Evolutionary conservation across 768 basidiomycete species (phyloP).

Genomic region (Naganishia kalamii): DNA sequence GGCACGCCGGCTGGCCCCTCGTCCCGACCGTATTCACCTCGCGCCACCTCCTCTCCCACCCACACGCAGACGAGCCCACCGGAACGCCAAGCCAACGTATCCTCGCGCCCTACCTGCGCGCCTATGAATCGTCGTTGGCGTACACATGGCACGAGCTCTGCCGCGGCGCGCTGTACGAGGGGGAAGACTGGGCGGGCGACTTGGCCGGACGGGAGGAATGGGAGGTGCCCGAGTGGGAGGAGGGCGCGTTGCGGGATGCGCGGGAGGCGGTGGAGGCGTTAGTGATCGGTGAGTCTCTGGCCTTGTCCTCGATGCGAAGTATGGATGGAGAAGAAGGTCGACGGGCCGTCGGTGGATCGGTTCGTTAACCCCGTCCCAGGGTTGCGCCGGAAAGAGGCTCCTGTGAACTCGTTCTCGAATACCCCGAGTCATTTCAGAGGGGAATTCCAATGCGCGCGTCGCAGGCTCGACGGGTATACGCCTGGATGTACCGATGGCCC

Average conservation of each 20-base stretch:
- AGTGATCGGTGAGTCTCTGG: no score
- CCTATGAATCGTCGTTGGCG: conserved; percentile 62
- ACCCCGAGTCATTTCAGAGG: no score
- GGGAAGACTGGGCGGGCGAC: conserved; percentile 29
- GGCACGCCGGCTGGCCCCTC: conserved; percentile 78
- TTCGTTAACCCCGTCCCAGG: no score
- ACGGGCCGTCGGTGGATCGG: no score
- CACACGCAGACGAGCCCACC: conserved; percentile 43
- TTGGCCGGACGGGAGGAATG: conserved; percentile 19
- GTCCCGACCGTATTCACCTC: conserved; percentile 78
- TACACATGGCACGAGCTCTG: conserved; percentile 70
- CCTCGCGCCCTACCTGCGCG: conserved; percentile 5
- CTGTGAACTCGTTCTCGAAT: no score
- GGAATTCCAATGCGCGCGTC: no score
- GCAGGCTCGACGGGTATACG: no score
- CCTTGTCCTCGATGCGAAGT: no score
- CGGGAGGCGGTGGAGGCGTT: conserved; percentile 2
- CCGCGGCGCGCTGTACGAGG: conserved; percentile 66
- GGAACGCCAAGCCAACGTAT: conserved; percentile 55
- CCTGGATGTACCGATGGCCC: no score
- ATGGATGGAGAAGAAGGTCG: no score
- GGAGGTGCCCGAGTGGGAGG: conserved; percentile 24
- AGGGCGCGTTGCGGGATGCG: conserved; percentile 14
- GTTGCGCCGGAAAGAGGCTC: no score
- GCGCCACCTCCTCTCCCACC: conserved; percentile 59